Evolutionary conservation across 225 moss, liverwort and hornwort genomes (phyloP).

Genomic region (Straminergon stramineum): DNA sequence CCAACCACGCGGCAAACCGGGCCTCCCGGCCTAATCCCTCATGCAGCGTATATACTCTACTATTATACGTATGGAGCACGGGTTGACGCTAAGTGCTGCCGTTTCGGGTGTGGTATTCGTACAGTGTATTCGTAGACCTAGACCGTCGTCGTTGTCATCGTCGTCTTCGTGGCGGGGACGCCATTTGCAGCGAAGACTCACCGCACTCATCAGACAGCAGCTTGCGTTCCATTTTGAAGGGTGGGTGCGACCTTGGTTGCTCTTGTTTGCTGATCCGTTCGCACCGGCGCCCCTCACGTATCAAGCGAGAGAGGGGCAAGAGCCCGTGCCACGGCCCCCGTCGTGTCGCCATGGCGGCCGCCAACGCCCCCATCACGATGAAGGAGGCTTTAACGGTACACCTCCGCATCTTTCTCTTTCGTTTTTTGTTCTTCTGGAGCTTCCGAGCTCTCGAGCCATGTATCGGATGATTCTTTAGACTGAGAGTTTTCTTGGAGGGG

Average conservation of each 20-base stretch:
- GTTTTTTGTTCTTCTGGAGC: neutral
- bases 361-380: slow-evolving; percentile 97
- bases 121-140: neutral
- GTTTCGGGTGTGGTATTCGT: neutral
- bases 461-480: neutral
- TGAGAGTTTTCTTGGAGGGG: neutral
- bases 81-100: neutral
- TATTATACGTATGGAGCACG: neutral
- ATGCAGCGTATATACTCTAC: neutral
- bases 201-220: neutral
- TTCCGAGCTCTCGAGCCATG: neutral
- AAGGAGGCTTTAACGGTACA: slow-evolving; percentile 98
- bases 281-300: neutral
- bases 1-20: neutral
- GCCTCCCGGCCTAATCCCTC: neutral
- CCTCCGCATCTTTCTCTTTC: neutral
- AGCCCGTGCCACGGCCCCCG: neutral
- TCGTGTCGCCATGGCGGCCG: slow-evolving; percentile 82
- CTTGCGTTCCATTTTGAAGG: neutral
- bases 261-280: neutral
- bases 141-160: neutral
- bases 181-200: neutral
- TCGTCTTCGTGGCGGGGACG: neutral
- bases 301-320: neutral
- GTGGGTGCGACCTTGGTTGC: neutral